Conservation (phyloP, 768 basidiomycete genomes). For the Phlebiopsis gigantea region DNA sequence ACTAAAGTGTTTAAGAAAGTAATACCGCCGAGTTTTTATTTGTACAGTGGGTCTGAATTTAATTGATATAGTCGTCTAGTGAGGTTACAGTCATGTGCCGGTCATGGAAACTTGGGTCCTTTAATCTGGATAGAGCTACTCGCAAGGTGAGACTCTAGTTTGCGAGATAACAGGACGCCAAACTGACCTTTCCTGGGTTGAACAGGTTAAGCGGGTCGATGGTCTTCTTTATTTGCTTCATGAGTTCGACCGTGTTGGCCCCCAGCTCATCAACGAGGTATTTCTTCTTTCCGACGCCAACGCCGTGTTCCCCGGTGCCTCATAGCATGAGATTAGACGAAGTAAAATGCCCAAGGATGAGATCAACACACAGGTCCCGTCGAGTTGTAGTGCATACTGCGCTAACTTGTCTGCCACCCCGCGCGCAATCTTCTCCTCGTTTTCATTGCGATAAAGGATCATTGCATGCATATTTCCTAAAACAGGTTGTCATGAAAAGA, state of each 20-base stretch:
- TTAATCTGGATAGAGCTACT: slow-evolving; percentile 7
- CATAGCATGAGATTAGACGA: neutral
- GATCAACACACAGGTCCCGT: slow-evolving; percentile 59
- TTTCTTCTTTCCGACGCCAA: slow-evolving; percentile 79
- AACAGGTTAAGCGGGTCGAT: slow-evolving; percentile 66
- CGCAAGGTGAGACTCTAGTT: neutral
- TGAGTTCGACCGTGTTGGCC: slow-evolving; percentile 72
- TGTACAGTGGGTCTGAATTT: no score
- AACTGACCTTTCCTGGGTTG: slow-evolving; percentile 73
- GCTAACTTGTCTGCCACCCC: slow-evolving; percentile 56
- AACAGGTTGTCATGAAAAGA: neutral
- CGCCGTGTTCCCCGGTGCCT: slow-evolving; percentile 84
- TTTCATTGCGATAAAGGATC: slow-evolving; percentile 32
- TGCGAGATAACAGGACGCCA: neutral
- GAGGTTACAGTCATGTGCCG: no score
- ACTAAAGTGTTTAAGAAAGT: no score
- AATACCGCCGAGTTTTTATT: no score
- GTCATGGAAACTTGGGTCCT: no score
- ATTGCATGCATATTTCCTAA: slow-evolving; percentile 40
- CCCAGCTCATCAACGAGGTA: slow-evolving; percentile 81
- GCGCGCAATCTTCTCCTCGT: slow-evolving; percentile 28
- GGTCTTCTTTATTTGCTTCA: slow-evolving; percentile 74
- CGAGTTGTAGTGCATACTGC: slow-evolving; percentile 58
- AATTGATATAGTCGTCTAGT: no score
- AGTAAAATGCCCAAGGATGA: neutral